Evolutionary conservation across 75 land plant genomes (phyloP), one percentile per base, ranked within the genome.

Genomic region (Picea glauca): DNA sequence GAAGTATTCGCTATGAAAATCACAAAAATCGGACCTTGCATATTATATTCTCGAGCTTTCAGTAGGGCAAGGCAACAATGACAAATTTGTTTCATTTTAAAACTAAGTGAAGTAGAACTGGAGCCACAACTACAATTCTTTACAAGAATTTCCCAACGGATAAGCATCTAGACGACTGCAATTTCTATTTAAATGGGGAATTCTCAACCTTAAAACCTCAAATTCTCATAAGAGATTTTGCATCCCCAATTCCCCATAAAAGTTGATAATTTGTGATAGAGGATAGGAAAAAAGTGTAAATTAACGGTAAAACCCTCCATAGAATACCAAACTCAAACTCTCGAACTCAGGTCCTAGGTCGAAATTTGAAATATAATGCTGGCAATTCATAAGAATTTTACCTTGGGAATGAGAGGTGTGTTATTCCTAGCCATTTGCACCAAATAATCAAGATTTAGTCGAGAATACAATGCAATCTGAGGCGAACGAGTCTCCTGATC

Each of bases 161-260:
- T 32, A 32, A 2, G 14, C 14, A 20, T 7, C 26, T 1, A 65
- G 43, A 40, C 4, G 43, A 1, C 26, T 26, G 23, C 50, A 0
- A 32, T 26, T 46, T 75, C 75, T 20, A 67, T 33, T 62, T 60
- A 73, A 81, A 65, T 78, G 60, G 72, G 1, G 58, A 78, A n/a
- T n/a, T 38, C 67, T 60, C 58, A 0, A 2, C 0, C 50, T 20
- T 68, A 68, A 67, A 38, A 1, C 72, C 72, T 68, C 9, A 17
- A 35, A 38, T 17, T 67, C 18, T 20, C 21, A 46, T 0, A 67
- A 38, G 50, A 46, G 50, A 46, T 46, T 46, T 46, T 46, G 7
- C 50, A 46, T 46, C 50, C 50, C 50, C 50, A 46, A 46, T 46
- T 46, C 0, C 67, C 32, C 35, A 67, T 1, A 66, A 67, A 67